Base-by-base conservation (phyloP, 371 early-diverging fungal genomes). In the Mucor saturninus region DNA sequence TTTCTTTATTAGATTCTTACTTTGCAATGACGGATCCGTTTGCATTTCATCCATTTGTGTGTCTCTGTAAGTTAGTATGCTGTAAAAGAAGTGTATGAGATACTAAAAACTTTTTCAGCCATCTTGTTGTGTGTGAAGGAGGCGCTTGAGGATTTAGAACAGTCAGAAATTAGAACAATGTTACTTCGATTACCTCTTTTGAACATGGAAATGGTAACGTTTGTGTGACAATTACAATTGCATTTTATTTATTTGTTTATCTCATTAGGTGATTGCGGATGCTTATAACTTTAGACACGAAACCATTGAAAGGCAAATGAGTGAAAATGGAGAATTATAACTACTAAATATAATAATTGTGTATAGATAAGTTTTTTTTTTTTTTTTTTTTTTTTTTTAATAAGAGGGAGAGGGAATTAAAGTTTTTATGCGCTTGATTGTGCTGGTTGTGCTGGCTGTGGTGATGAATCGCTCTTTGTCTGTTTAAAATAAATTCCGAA, bases 131-230 rank as follows among this genome's bases (percentile, higher is more conserved):
- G 80, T 45, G 75, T 80, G 14, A 91, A 89, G 67, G 95, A 94
- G 60, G 86, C 84, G 26, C 79, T 96, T 29, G 96, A 96, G 69
- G 95, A 95, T 58, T 76, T 95, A 54, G 96, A 96, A 67, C 93
- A 94, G 68, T 92, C 93, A 0, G 95, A 96, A 69, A 96, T 96
- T 57, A 83, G 92, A 62, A 89, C 93, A 2, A 79, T 92, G 77
- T 67, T 95, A 64, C 80, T 93, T 66, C 85, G 92, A 35, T 79
- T 95, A 59, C 95, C 96, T 8, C 58, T 61, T 37, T 54, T 94
- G 72, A 89, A 94, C 59, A 89, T 94, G 81, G 83, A 77, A 52
- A 83, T 84, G 78, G 88, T 86, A 82, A 9, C 8, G 5, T 6
- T 13, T 42, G 9, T 29, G 10, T n/a, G 15, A 11, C 30, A 6